Evolutionary conservation across 306 rosid species (phyloP), one percentile per base, ranked within the genome.

Genomic region (Dryas octopetala): DNA sequence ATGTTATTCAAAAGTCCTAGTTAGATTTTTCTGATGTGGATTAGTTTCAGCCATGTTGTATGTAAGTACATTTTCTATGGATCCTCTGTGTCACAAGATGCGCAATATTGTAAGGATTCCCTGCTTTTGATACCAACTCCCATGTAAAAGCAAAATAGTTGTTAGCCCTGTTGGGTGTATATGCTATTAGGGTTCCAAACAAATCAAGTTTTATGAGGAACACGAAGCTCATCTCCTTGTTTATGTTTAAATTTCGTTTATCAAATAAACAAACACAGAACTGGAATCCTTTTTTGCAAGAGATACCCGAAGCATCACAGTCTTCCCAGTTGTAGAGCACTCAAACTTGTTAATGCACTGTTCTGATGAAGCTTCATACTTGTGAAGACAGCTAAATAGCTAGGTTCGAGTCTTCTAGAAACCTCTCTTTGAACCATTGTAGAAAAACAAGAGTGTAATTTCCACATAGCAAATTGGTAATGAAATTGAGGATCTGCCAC

Each of bases 1-100:
- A 13, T 89, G 49, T 79, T 90, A 65, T 91, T 78, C 59, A 76
- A 82, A 75, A 76, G 78, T 4, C 48, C 61, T 74, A 52, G 50
- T 61, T 78, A 62, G 77, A 62, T 70, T 74, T 49, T 12, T 38
- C 26, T 65, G 50, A 26, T 55, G 50, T 23, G 13, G 74, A 47
- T 64, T 74, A 6, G 66, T 60, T 60, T 54, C 58, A 62, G 64
- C 51, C 73, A 15, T 17, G 45, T 61, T 48, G 76, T 83, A 43
- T 50, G 58, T 17, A 2, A n/a, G n/a, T 41, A 52, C 13, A 23
- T 58, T 51, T 4, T 51, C 43, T 51, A 17, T 66, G 46, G n/a
- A 17, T 3, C 38, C 17, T 7, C 38, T 61, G 15, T 48, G 50
- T 74, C 26, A 17, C 14, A 64, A 11, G 44, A 63, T 32, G 2